Base-by-base conservation (phyloP, 2,329 filamentous ascomycete species). In the Mycogone perniciosa region DNA sequence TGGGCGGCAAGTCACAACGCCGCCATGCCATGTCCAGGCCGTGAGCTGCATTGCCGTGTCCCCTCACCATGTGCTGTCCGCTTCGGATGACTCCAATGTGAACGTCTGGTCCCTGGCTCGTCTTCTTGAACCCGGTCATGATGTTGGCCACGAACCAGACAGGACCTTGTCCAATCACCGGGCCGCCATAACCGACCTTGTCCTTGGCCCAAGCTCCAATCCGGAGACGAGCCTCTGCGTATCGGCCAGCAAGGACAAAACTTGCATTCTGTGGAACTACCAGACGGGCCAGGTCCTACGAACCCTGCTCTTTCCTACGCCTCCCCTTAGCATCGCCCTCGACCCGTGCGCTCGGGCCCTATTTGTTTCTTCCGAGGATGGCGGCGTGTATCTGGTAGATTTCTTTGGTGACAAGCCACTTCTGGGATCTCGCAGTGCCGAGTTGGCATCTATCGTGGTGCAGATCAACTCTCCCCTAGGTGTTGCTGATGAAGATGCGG, bases 191-290 rank as follows among this genome's bases (percentile, higher is more conserved):
- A 92, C 81, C 54, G 81, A 77, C 46, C 64, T 87, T 13, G 69
- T 69, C 5, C 70, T 78, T 40, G 85, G 87, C 13, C 82, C 88
- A 62, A 85, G 86, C 63, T 74, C 77, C 53, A 85, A 82, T 64
- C 65, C 71, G 11, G 81, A 84, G 60, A 86, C 86, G 52, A 92
- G 88, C 66, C 83, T 97, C 54, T 91, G 87, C 53, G 79, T 96
- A 20, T 95, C 92, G 3, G 82, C 85, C 6, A 89, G 89, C 57
- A 84, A 81, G 60, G 93, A 97, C 71, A 91, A 88, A 69, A 93
- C 89, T 6, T 89, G 89, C 59, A 85, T 96, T 61, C 76, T 95
- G 54, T 99, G 93, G 93, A 91, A 97, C 69, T 95, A 95, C 65
- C 82, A 84, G 55, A 88, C 82, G 1, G 89, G 89, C 37, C 80